phyloP scores from a whole-genome alignment of 2,329 filamentous ascomycete genomes.

The Cladosporium sp. region DNA sequence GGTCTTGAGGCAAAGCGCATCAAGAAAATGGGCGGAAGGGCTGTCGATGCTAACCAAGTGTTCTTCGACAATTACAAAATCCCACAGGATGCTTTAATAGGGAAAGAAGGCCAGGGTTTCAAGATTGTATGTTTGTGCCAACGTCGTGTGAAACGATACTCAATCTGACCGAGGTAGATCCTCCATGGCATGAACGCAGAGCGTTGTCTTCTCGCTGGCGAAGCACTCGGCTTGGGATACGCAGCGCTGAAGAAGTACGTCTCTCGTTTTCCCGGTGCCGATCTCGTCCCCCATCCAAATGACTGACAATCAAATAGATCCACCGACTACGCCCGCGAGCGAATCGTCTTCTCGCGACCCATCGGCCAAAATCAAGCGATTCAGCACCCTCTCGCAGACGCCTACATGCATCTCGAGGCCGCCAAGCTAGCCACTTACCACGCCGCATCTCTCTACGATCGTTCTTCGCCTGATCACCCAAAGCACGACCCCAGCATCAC shows the following conservation, averaged over 20 bases:
- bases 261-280: not conserved
- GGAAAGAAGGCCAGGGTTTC: constrained; percentile 74
- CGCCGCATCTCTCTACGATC: constrained; percentile 59
- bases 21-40: constrained; percentile 81
- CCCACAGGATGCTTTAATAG: constrained; percentile 64
- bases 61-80: constrained; percentile 81
- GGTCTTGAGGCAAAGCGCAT: constrained; percentile 70
- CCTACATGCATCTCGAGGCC: constrained; percentile 62
- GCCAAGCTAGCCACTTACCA: constrained; percentile 63
- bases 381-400: constrained; percentile 58
- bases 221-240: constrained; percentile 78
- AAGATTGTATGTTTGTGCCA: constrained; percentile 53
- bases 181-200: constrained; percentile 54
- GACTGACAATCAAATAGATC: constrained; percentile 1
- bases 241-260: constrained; percentile 51
- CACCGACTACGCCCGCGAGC: constrained; percentile 47
- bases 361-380: constrained; percentile 63
- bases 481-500: constrained; percentile 41
- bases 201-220: constrained; percentile 61
- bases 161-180: constrained; percentile 30
- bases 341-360: constrained; percentile 56
- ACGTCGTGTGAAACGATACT: not conserved
- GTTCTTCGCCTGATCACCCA: constrained; percentile 37
- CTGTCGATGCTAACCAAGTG: constrained; percentile 82
- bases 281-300: too few species aligned